Evolutionary conservation across 345 rosid species (phyloP).

Genomic region (Eucalyptus sideroxylon): DNA sequence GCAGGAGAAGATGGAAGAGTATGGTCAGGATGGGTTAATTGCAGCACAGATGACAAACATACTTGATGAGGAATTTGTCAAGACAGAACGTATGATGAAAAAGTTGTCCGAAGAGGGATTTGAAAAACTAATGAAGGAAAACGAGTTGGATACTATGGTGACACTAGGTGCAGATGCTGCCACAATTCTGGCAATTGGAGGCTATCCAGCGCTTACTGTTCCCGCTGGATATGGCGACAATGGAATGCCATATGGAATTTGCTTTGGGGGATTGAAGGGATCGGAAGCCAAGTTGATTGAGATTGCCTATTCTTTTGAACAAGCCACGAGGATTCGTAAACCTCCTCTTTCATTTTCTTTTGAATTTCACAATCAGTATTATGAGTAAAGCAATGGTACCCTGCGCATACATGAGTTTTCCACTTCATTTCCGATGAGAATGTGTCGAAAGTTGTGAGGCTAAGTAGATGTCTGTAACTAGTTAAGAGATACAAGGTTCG

Average conservation of each 20-base stretch:
- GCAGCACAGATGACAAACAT: constrained; percentile 14
- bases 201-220: constrained; percentile 8
- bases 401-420: background rate
- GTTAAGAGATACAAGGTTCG: background rate
- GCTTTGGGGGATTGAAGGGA: background rate
- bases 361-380: background rate
- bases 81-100: background rate
- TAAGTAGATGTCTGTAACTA: background rate
- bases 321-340: background rate
- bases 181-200: constrained; percentile 4
- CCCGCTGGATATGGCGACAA: background rate
- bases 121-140: constrained; percentile 4
- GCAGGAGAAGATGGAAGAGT: constrained; percentile 3
- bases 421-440: background rate
- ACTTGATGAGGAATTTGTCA: background rate
- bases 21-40: background rate
- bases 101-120: constrained; percentile 2
- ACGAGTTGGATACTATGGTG: constrained; percentile 7
- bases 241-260: constrained; percentile 21
- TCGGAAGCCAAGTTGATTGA: background rate
- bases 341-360: background rate
- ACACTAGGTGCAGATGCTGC: background rate
- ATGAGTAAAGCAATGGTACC: background rate
- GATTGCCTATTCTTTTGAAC: constrained; percentile 24
- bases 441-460: background rate